phyloP scores from a whole-genome alignment of 768 basidiomycete genomes.

The Lyophyllum shimeji region DNA sequence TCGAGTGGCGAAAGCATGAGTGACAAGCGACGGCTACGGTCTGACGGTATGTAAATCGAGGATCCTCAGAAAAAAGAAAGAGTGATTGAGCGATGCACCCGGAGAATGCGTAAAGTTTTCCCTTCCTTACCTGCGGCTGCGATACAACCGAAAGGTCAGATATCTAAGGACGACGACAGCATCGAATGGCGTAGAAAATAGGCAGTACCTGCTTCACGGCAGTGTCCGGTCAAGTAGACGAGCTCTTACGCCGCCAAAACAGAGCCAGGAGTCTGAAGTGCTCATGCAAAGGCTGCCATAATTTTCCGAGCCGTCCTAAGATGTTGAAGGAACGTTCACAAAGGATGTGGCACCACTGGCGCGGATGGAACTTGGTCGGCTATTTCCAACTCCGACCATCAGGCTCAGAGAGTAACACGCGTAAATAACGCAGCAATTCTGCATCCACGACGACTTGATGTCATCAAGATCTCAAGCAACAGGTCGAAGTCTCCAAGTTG shows the following conservation, averaged over 20 bases:
- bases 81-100: background rate
- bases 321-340: background rate
- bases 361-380: constrained; percentile 8
- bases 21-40: no score
- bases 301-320: background rate
- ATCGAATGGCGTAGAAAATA: background rate
- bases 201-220: background rate
- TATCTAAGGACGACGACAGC: background rate
- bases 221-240: background rate
- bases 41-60: background rate
- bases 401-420: background rate
- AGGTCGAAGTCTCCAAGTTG: background rate
- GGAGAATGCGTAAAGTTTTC: no score
- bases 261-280: background rate
- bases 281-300: background rate
- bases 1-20: background rate
- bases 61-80: background rate
- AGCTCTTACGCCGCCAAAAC: background rate
- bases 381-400: background rate
- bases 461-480: background rate
- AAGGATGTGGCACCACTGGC: background rate
- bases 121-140: background rate
- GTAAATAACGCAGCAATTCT: background rate
- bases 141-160: background rate
- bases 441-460: background rate